These are phyloP conservation scores for Volvox carteri DNA, from an alignment of 163 green algal genomes.

Conservation along the genomic window DNA sequence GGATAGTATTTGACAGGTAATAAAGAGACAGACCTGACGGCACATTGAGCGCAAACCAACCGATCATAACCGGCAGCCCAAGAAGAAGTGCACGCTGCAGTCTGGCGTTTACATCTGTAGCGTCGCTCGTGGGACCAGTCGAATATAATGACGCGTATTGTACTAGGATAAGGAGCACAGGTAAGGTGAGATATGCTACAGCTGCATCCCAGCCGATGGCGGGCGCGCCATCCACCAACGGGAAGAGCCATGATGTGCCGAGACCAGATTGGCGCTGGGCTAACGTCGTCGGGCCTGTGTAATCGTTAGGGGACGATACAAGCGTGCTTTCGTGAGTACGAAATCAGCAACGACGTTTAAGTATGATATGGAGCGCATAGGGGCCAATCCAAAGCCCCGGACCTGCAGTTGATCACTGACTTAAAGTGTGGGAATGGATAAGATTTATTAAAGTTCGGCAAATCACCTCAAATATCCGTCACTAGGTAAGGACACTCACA, in stretches of 20 bases:
- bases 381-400: too few species aligned
- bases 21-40: conserved; percentile 91
- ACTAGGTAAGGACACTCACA: too few species aligned
- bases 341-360: too few species aligned
- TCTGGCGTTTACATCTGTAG: conserved; percentile 71
- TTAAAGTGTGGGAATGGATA: too few species aligned
- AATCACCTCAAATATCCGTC: too few species aligned
- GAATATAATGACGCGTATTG: conserved; percentile 86
- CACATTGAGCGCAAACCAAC: conserved; percentile 93
- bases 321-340: too few species aligned
- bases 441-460: too few species aligned
- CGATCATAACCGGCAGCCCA: conserved; percentile 90
- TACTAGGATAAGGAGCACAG: conserved; percentile 82
- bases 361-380: too few species aligned
- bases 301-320: too few species aligned
- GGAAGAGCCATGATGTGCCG: conserved; percentile 89
- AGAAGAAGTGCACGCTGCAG: conserved; percentile 43
- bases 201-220: conserved; percentile 90
- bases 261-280: conserved; percentile 65
- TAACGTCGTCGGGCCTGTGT: conserved; percentile 69
- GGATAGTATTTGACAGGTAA: conserved; percentile 92
- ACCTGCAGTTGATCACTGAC: too few species aligned
- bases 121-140: conserved; percentile 79
- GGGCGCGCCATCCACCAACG: conserved; percentile 86
- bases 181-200: conserved; percentile 85